These are phyloP conservation scores for Jacaranda copaia DNA, from an alignment of 257 asterid species.

Conservation along the genomic window DNA sequence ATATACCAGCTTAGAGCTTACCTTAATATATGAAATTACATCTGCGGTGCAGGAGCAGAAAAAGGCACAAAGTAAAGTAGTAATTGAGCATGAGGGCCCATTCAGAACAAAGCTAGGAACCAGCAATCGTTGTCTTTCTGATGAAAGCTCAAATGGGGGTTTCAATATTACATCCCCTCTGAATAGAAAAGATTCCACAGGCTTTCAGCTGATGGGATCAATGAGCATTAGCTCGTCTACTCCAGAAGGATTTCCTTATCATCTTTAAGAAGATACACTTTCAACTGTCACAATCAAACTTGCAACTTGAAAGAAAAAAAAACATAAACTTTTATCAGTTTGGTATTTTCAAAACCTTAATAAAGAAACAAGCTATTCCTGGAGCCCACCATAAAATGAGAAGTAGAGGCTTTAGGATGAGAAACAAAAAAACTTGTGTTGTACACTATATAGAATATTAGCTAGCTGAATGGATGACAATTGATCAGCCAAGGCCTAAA, in stretches of 20 bases:
- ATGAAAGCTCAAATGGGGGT: conserved; percentile 66
- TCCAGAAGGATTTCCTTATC: conserved; percentile 54
- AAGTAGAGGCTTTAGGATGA: neutral
- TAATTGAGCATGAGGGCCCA: conserved; percentile 60
- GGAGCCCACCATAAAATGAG: neutral
- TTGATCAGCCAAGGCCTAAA: neutral
- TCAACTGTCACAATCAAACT: conserved; percentile 47
- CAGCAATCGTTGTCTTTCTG: conserved; percentile 69
- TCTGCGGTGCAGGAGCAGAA: conserved; percentile 68
- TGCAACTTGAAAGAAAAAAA: neutral
- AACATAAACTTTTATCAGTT: neutral
- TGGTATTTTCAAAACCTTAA: neutral
- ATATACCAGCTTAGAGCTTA: conserved; percentile 25
- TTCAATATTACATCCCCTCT: conserved; percentile 53
- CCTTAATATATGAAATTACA: conserved; percentile 24
- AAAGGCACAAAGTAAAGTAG: conserved; percentile 70
- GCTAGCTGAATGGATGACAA: neutral
- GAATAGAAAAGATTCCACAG: too few relatives aligned
- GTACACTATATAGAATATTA: neutral
- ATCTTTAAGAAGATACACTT: conserved; percentile 75
- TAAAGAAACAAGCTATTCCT: neutral
- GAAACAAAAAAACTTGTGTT: neutral
- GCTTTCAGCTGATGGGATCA: too few relatives aligned
- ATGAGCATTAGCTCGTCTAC: too few relatives aligned
- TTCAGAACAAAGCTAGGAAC: conserved; percentile 79